Base-by-base conservation (phyloP, 768 basidiomycete genomes). In the Jaapia argillacea region DNA sequence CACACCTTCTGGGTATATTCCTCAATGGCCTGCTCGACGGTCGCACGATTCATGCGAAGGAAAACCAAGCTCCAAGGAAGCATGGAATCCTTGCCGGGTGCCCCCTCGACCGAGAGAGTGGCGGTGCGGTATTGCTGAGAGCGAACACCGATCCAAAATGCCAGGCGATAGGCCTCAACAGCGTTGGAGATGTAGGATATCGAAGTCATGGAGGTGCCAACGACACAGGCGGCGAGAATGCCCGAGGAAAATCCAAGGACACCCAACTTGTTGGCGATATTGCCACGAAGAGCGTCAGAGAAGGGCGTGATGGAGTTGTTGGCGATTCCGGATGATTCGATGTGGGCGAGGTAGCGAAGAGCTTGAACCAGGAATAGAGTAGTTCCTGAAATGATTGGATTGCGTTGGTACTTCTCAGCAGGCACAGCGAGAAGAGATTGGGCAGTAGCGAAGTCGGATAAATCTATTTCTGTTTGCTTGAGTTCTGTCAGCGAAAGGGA, bases 221-320 rank as follows among this genome's bases (percentile, higher is more conserved):
- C 70, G 13, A 75, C 69, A 43, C 71, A 71, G 5, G 77, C 75
- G 14, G 71, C 61, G 35, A 79, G 59, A 43, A 77, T 66, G 23
- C 76, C 77, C 37, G 74, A 76, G n/a, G 75, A 77, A 55, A 76
- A 72, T 3, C 71, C 75, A 5, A 75, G 54, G 40, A 75, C 51
- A 10, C 72, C 71, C 18, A 61, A 28, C 2, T 45, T 48, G 36
- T 68, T 51, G 12, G 58, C 45, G 27, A 50, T 35, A 48, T 75
- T 74, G 24, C 42, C 31, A 44, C 56, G 49, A 22, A 73, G 51
- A 24, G 56, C 38, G 24, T 64, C 55, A 4, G 44, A 40, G 43
- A 65, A 63, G 10, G 54, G n/a, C 24, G 18, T 4, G 25, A 38
- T 12, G 37, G 50, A 42, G 24, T 36, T 45, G 43, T 45, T 41